A percentile compares a stretch with the other conserved stretches of the same genome.
Evolutionary conservation across 1,284 basidiomycete genomes (phyloP).

Genomic region (Ceratobasidium sp.): DNA sequence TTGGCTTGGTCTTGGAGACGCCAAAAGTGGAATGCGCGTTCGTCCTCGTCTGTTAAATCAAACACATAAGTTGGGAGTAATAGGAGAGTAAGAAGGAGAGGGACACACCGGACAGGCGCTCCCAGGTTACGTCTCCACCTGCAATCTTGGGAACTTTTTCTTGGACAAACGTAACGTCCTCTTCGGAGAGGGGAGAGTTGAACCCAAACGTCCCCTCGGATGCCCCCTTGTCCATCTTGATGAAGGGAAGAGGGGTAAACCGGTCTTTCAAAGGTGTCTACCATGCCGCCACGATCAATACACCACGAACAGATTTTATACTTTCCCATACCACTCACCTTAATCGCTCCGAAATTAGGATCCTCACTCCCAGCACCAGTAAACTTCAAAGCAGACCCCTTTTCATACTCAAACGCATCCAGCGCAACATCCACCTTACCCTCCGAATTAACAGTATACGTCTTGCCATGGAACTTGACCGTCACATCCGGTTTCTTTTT

Average conservation of each 20-base stretch:
- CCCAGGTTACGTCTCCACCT: conserved; percentile 73
- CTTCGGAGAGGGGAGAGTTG: conserved; percentile 73
- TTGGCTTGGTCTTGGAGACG: conserved; percentile 77
- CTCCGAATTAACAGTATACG: conserved; percentile 73
- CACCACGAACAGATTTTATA: no score
- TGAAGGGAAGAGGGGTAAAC: conserved; percentile 79
- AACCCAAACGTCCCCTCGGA: conserved; percentile 63
- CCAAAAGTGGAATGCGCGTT: conserved; percentile 78
- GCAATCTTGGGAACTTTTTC: conserved; percentile 74
- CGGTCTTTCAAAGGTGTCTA: conserved; percentile 83
- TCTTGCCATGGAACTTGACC: conserved; percentile 59
- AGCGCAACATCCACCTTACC: conserved; percentile 71
- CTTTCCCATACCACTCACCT: no score
- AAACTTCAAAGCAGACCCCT: conserved; percentile 82
- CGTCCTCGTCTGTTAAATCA: conserved; percentile 66
- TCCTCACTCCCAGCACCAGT: conserved; percentile 70
- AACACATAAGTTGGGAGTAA: not conserved
- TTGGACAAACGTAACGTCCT: conserved; percentile 74
- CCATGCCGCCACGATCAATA: no score
- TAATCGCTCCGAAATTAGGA: conserved; percentile 77
- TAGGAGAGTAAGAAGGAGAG: not conserved
- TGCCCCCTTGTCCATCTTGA: conserved; percentile 75
- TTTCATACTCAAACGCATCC: conserved; percentile 78
- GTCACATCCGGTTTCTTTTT: conserved; percentile 55
- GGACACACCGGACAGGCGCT: conserved; percentile 69